Base-by-base conservation (phyloP, 352 stramenopile genomes). In the Pythium chondricola region DNA sequence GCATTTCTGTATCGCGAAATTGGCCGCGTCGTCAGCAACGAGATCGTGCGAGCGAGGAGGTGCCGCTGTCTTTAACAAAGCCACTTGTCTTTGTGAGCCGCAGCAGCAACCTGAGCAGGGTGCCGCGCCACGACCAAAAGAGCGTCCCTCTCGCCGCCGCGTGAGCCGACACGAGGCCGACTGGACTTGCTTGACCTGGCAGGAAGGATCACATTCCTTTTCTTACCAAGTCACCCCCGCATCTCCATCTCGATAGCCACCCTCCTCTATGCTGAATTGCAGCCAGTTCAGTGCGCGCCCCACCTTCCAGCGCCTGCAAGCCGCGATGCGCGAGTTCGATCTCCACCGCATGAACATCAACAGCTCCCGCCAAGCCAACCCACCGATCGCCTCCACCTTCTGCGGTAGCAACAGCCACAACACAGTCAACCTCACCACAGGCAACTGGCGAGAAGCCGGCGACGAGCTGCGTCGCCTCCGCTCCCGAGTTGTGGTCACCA, bases 291-390 rank as follows among this genome's bases (percentile, higher is more conserved):
- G 7, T 33, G 8, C 29, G 29, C 13, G 7, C 29, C 13, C 41
- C 27, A 69, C 58, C n/a, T 76, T 80, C 57, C 64, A 83, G 58
- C 66, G 64, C 18, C 63, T 80, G 39, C 63, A 67, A 57, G 62
- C 62, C 18, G 68, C 65, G n/a, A 74, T 74, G 65, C 61, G 65
- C 26, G 65, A 74, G 45, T 61, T 78, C 30, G 70, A 78, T 48
- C 60, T 51, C 33, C 41, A 50, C 20, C 45, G 49, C 16, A 60
- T 62, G 32, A 21, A 17, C 29, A n/a, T 44, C 6, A 30, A 30
- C 18, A 44, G 24, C 13, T 44, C 45, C 47, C 46, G 13, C 26
- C 46, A 3, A 48, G 35, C 29, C 54, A 42, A 44, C 33, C 17
- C 26, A 33, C 30, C 29, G 8, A 13, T 18, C 25, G 42, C n/a